Base-by-base conservation (phyloP, 495 filamentous ascomycete species). In the Penicillium desertorum region DNA sequence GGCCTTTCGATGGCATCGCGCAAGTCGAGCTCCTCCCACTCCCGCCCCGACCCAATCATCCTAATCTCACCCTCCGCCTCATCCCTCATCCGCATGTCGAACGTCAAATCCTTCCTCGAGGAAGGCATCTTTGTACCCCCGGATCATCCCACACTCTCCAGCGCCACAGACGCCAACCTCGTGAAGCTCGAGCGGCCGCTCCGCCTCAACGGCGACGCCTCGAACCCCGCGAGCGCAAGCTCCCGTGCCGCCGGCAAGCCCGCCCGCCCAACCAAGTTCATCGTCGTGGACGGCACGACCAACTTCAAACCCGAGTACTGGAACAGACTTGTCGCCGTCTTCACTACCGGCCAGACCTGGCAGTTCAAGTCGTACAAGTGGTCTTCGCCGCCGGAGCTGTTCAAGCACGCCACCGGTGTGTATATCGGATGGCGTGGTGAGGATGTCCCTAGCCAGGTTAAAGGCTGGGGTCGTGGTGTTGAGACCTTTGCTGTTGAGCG, bases 301-400 rank as follows among this genome's bases (percentile, higher is more conserved):
- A 87, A 95, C 72, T 99, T 99, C 80, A 94, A 94, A 71, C 94
- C 94, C 1, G 92, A 98, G 67, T 97, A 98, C 76, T 99, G 94
- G 94, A 84, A 86, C 56, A 86, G 95, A 19, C 89, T 99, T 10
- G 94, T 98, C 9, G 95, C 90, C 9, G 91, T 99, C 45, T 99
- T 99, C 74, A 99, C 94, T 0, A 99, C 94, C 9, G 94, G 94
- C 22, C 94, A 99, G 72, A 87, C 88, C 11, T 99, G 94, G 94
- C 94, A 99, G 72, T 99, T 98, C 76, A 96, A 96, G 75, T 88
- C 86, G 45, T 99, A 98, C 81, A 95, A 94, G 75, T 98, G 94
- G 92, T 86, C 88, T 57, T 85, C 90, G 25, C 90, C 95, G 5
- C 76, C 83, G 3, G 94, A 98, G 59, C 79, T 99, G 30, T 99